Conservation (phyloP, 108 stramenopile genomes). For the Skeletonema costatum region DNA sequence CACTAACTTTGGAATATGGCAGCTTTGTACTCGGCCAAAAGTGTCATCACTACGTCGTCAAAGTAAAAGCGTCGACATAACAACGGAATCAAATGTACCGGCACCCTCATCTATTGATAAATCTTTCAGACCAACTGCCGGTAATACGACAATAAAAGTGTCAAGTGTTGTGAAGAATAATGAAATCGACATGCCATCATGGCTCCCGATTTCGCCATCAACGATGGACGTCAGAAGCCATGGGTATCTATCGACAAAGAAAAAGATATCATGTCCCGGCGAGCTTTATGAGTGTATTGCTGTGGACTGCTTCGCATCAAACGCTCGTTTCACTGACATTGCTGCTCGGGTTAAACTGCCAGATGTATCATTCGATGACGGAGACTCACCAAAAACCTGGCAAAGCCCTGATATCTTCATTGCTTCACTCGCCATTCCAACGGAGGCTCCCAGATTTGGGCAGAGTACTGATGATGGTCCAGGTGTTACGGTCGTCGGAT, state of each 20-base stretch:
- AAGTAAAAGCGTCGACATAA: background rate
- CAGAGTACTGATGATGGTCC: conserved; percentile 61
- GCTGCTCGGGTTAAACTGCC: conserved; percentile 69
- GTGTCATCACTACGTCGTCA: background rate
- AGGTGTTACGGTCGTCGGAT: conserved; percentile 72
- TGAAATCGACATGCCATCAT: conserved; percentile 60
- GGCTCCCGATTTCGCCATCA: conserved; percentile 48
- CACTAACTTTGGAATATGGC: conserved; percentile 56
- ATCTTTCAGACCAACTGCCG: conserved; percentile 55
- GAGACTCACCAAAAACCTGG: conserved; percentile 61
- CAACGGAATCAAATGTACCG: background rate
- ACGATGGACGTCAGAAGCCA: conserved; percentile 63
- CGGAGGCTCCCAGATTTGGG: conserved; percentile 77
- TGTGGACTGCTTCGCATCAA: conserved; percentile 76
- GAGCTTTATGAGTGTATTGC: conserved; percentile 71
- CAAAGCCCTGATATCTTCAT: conserved; percentile 78
- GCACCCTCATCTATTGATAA: background rate
- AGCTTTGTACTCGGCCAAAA: conserved; percentile 12
- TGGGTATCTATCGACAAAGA: conserved; percentile 74
- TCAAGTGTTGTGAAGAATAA: conserved; percentile 58
- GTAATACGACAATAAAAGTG: conserved; percentile 64
- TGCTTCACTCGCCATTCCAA: conserved; percentile 71
- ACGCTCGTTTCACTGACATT: conserved; percentile 63
- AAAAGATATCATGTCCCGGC: conserved; percentile 74
- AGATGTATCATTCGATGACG: conserved; percentile 44